Percentiles rank a stretch among this genome's conserved stretches.
Conservation (phyloP, 148 eudicot species). For the Chenopodium album region DNA sequence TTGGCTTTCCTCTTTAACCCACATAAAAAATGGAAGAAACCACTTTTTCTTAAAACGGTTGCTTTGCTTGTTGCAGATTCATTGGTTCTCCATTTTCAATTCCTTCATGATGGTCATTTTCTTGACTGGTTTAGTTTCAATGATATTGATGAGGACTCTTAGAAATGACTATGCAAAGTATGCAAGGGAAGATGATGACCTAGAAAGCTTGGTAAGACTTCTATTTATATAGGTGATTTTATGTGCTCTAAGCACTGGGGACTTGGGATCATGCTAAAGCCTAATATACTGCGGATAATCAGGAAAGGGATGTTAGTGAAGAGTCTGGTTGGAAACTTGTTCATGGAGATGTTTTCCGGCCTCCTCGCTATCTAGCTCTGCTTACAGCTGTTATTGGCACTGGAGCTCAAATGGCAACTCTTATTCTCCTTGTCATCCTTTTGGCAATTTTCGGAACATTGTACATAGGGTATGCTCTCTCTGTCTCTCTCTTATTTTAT, state of each 20-base stretch:
- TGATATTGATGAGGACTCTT: conserved; percentile 89
- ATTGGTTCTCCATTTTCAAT: conserved; percentile 91
- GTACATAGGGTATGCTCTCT: conserved; percentile 59
- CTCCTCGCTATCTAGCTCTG: conserved; percentile 64
- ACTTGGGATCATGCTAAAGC: conserved; percentile 17
- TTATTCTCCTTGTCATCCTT: conserved; percentile 76
- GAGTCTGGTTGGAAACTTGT: conserved; percentile 94
- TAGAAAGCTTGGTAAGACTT: conserved; percentile 71
- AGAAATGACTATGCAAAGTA: conserved; percentile 92
- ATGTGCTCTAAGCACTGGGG: neutral
- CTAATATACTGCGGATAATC: conserved; percentile 1
- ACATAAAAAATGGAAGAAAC: neutral
- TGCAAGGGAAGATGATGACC: conserved; percentile 93
- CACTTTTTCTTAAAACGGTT: neutral
- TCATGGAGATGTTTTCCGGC: conserved; percentile 88
- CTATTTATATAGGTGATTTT: neutral
- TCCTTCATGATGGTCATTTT: conserved; percentile 98
- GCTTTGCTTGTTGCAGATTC: conserved; percentile 56
- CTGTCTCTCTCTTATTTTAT: too few relatives aligned
- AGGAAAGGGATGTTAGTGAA: conserved; percentile 95
- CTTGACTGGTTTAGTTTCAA: conserved; percentile 82
- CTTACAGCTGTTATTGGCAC: conserved; percentile 80
- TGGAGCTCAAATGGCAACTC: conserved; percentile 79
- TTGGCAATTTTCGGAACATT: conserved; percentile 77
- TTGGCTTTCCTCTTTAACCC: neutral